Percentiles rank a stretch among this genome's conserved stretches.
phyloP scores from a whole-genome alignment of 2,329 filamentous ascomycete species.

The Ceratocystiopsis sp. region DNA sequence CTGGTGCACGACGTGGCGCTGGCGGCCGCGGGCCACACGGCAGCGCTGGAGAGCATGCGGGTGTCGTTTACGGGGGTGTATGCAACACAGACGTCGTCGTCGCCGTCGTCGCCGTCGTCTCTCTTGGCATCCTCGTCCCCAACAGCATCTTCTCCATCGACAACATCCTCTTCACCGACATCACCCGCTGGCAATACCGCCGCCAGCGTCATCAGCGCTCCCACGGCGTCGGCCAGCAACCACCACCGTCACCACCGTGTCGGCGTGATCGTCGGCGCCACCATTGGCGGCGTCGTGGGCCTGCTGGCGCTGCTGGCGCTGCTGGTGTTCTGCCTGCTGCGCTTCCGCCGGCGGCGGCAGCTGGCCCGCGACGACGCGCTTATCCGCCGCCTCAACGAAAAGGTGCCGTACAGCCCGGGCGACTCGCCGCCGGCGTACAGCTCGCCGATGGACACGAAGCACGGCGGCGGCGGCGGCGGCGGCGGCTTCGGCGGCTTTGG shows the following conservation, averaged over 20 bases:
- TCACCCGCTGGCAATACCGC: slow-evolving; percentile 4
- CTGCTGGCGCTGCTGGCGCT: slow-evolving; percentile 16
- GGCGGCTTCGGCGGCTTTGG: no score
- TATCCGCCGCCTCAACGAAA: neutral
- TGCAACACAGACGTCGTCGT: slow-evolving; percentile 11
- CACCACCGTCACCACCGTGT: slow-evolving; percentile 15
- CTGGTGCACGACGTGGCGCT: slow-evolving; percentile 31
- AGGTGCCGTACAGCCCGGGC: no score
- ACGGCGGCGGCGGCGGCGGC: no score
- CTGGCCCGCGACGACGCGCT: neutral
- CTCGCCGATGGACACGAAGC: no score
- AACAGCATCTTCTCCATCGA: neutral
- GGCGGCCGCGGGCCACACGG: slow-evolving; percentile 25
- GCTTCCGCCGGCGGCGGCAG: no score
- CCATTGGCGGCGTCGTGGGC: slow-evolving; percentile 32
- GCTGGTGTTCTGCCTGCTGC: neutral
- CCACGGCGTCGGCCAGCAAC: no score
- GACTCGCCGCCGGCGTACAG: no score
- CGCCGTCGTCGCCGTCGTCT: slow-evolving; percentile 4
- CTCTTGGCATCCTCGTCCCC: slow-evolving; percentile 5
- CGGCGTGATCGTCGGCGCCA: slow-evolving; percentile 36
- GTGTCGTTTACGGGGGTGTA: slow-evolving; percentile 24
- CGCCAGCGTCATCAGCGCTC: neutral
- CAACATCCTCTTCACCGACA: slow-evolving; percentile 2
- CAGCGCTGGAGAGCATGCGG: slow-evolving; percentile 21